Percentiles rank a stretch among this genome's conserved stretches.
These are phyloP conservation scores for Aaosphaeria arxii DNA, from an alignment of 2,329 filamentous ascomycete species.

Conservation along the genomic window DNA sequence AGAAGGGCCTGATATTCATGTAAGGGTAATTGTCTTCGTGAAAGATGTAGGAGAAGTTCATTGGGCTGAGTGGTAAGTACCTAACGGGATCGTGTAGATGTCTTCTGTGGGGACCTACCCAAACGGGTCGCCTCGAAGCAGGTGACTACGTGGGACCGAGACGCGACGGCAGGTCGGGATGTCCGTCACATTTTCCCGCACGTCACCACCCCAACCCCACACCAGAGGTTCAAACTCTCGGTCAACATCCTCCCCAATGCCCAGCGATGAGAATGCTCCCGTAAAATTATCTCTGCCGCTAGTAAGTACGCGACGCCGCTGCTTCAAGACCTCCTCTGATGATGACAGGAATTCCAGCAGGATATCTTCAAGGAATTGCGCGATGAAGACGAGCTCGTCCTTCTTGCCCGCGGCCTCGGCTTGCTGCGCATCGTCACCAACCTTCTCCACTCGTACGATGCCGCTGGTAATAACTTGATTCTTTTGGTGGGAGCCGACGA, in stretches of 20 bases:
- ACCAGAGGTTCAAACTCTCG: too few relatives aligned
- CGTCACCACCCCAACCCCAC: conserved; percentile 13
- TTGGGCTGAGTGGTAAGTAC: too few relatives aligned
- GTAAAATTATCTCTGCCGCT: conserved; percentile 80
- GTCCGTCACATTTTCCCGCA: background rate
- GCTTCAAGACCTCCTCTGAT: conserved; percentile 13
- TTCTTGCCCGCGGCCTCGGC: conserved; percentile 87
- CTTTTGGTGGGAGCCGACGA: conserved; percentile 87
- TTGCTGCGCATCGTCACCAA: conserved; percentile 93
- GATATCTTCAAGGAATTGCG: conserved; percentile 73
- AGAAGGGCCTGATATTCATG: too few relatives aligned
- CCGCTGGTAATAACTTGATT: conserved; percentile 88
- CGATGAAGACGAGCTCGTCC: conserved; percentile 86
- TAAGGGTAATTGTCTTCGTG: too few relatives aligned
- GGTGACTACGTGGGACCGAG: too few relatives aligned
- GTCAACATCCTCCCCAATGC: too few relatives aligned
- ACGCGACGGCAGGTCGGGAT: too few relatives aligned
- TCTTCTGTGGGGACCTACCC: too few relatives aligned
- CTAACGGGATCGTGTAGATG: too few relatives aligned
- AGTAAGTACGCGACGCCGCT: conserved; percentile 41
- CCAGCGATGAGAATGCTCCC: conserved; percentile 47
- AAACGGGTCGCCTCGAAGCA: too few relatives aligned
- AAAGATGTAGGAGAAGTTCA: too few relatives aligned
- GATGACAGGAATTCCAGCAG: conserved; percentile 77
- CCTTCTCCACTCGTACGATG: conserved; percentile 93